These are phyloP conservation scores for Lasiosphaeria miniovina DNA, from an alignment of 495 filamentous ascomycete genomes.

Conservation along the genomic window DNA sequence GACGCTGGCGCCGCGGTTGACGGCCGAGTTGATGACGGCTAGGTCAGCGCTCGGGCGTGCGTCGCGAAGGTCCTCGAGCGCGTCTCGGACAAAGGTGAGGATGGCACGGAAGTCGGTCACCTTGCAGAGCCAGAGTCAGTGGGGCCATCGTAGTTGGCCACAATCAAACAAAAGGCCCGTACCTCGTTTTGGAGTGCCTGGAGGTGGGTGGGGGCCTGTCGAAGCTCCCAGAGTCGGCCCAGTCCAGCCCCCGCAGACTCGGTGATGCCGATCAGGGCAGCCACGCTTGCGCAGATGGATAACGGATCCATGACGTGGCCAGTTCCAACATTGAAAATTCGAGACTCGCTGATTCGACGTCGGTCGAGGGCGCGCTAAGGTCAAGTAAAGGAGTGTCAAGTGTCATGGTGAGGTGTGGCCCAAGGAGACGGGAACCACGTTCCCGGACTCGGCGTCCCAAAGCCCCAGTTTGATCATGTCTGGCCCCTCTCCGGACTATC, in stretches of 20 bases:
- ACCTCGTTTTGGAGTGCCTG: conserved; percentile 1
- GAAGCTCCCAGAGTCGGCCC: neutral
- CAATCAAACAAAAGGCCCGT: neutral
- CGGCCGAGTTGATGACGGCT: neutral
- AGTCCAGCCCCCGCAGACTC: neutral
- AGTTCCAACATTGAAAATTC: neutral
- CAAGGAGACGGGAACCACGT: too few species aligned
- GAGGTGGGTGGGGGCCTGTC: neutral
- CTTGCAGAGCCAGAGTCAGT: neutral
- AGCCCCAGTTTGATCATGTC: too few species aligned
- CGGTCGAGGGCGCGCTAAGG: too few species aligned
- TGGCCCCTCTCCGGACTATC: too few species aligned
- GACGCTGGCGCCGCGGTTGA: neutral
- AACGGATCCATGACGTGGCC: neutral
- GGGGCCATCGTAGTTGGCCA: neutral
- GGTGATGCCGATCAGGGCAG: neutral
- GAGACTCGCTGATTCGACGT: too few species aligned
- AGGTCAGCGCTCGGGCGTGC: neutral
- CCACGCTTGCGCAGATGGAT: neutral
- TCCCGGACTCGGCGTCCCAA: too few species aligned
- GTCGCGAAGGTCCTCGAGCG: neutral
- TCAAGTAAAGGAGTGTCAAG: too few species aligned
- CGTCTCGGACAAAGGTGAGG: neutral
- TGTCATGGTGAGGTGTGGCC: too few species aligned
- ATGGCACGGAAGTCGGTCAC: neutral